Evolutionary conservation across 768 basidiomycete species (phyloP), one percentile per base, ranked within the genome.

Genomic region (Serendipita indica): DNA sequence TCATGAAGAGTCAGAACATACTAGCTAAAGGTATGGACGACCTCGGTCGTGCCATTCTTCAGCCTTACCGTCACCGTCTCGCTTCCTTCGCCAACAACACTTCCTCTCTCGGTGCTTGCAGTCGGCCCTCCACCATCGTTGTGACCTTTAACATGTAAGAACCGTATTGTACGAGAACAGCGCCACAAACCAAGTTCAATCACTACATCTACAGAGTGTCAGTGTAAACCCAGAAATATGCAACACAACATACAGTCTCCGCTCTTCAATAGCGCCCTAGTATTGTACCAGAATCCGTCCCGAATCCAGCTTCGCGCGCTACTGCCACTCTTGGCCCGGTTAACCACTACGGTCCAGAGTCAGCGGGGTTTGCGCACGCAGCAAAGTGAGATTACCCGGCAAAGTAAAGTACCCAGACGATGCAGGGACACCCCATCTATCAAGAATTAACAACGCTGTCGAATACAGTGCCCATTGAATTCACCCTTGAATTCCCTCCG

Each of bases 301-400:
- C 75, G 74, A 12, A 74, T 75, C 61, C 71, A 79, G 39, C 73
- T 75, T 34, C 77, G 69, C 1, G 77, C 72, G 45, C 72, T 74
- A 4, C 73, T 69, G 3, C 77, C 77, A 5, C 70, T 74, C 39
- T 77, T 71, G 0, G 77, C 77, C 43, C 68, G 62, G 62, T 79
- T 79, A 14, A 75, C 70, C 6, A 77, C 73, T 1, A 73, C 54
- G 2, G 69, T 70, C 33, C 77, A 59, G 39, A 71, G 76, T 63
- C 74, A 71, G 3, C 63, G 69, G 12, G 77, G 64, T 60, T 72
- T 73, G 61, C 74, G 71, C 1, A 72, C 76, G 77, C 76, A 77
- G 14, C 64, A 2, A 49, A 28, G 4, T 27, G 12, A 14, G n/a
- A 20, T 27, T 12, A 56, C 22, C 14, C 22, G 30, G 34, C 18